These are phyloP conservation scores for Salinomyces thailandicus DNA, from an alignment of 2,329 filamentous ascomycete species.

Conservation along the genomic window DNA sequence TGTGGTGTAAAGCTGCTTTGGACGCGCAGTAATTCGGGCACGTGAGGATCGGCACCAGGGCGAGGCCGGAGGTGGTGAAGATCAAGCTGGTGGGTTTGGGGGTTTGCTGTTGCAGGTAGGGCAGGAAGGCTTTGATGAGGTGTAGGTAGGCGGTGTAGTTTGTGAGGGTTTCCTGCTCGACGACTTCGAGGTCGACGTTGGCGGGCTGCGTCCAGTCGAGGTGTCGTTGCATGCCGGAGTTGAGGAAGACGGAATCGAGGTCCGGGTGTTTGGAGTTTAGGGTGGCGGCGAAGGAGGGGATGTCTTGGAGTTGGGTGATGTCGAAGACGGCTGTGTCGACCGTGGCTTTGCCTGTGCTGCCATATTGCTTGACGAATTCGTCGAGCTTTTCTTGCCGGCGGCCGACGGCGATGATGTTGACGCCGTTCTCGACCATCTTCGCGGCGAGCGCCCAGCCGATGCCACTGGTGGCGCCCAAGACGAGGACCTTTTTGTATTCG, in stretches of 20 bases:
- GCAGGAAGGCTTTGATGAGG: constrained; percentile 41
- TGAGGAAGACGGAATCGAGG: constrained; percentile 43
- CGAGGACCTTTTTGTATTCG: constrained; percentile 43
- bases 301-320: constrained; percentile 39
- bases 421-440: constrained; percentile 38
- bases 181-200: constrained; percentile 33
- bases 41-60: constrained; percentile 38
- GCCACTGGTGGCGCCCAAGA: constrained; percentile 45
- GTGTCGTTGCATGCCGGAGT: constrained; percentile 43
- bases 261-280: constrained; percentile 38
- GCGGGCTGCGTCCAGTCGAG: constrained; percentile 41
- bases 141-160: constrained; percentile 42
- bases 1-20: constrained; percentile 47
- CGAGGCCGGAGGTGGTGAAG: constrained; percentile 42
- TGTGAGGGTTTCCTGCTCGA: constrained; percentile 39
- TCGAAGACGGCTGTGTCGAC: constrained; percentile 39
- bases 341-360: constrained; percentile 23
- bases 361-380: constrained; percentile 37
- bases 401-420: constrained; percentile 40
- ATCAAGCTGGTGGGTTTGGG: constrained; percentile 32
- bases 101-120: constrained; percentile 37
- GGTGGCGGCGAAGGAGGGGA: constrained; percentile 35
- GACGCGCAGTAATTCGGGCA: constrained; percentile 45
- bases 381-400: constrained; percentile 43
- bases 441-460: constrained; percentile 43